Conservation (phyloP, 2,329 filamentous ascomycete species). For the Akanthomyces muscarius region DNA sequence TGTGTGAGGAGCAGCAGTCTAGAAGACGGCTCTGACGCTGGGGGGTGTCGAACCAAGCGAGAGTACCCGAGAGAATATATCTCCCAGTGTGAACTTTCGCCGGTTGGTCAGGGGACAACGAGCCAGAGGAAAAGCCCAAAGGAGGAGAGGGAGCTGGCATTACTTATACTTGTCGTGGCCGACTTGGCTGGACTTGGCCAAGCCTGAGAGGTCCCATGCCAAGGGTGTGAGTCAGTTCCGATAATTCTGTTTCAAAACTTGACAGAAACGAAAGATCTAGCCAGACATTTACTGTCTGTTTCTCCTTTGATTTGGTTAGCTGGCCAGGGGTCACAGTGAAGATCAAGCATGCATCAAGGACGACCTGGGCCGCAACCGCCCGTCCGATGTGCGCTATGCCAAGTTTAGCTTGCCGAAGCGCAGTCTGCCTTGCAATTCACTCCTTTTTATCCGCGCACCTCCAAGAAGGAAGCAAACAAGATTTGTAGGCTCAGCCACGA, state of each 20-base stretch:
- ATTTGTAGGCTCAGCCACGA: background rate
- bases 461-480: too few species aligned
- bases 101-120: background rate
- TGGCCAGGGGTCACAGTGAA: too few species aligned
- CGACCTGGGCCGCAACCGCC: too few species aligned
- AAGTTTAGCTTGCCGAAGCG: slow-evolving; percentile 3
- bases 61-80: background rate
- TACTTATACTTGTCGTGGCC: background rate
- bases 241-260: too few species aligned
- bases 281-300: too few species aligned
- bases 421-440: background rate
- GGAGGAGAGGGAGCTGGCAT: background rate
- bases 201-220: background rate
- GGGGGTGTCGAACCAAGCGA: background rate
- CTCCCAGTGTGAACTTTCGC: background rate
- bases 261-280: too few species aligned
- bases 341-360: too few species aligned
- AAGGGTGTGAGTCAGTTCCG: background rate
- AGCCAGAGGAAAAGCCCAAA: background rate
- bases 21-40: too few species aligned
- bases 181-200: too few species aligned
- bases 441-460: background rate
- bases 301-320: too few species aligned
- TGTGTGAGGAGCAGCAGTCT: background rate
- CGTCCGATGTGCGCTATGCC: background rate